These are phyloP conservation scores for Sarocladium kiliense DNA, from an alignment of 2,329 filamentous ascomycete genomes.

Conservation along the genomic window DNA sequence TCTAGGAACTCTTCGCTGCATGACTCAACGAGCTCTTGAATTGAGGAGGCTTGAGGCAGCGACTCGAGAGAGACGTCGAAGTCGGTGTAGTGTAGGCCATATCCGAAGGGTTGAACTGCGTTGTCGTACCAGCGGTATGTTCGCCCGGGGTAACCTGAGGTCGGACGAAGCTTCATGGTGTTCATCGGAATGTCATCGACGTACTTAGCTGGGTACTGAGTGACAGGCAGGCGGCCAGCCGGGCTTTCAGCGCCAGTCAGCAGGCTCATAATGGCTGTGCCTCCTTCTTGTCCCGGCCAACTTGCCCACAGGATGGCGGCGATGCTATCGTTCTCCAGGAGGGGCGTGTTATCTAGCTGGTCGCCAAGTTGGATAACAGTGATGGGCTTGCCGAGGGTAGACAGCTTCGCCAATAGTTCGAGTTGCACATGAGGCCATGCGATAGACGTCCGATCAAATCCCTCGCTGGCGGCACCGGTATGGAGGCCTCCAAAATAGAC, in stretches of 20 bases:
- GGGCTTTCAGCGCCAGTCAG: constrained; percentile 44
- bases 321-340: constrained; percentile 42
- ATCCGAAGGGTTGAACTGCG: constrained; percentile 48
- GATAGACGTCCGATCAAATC: constrained; percentile 43
- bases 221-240: constrained; percentile 49
- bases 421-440: constrained; percentile 48
- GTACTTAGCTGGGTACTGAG: constrained; percentile 50
- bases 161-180: constrained; percentile 49
- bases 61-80: constrained; percentile 29
- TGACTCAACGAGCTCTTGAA: not conserved
- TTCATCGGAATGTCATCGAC: constrained; percentile 44
- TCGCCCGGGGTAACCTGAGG: constrained; percentile 39
- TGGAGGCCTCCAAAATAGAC: constrained; percentile 53
- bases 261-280: constrained; percentile 48
- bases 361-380: constrained; percentile 47
- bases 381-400: constrained; percentile 38
- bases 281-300: constrained; percentile 56
- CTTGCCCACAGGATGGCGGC: constrained; percentile 51
- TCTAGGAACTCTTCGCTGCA: constrained; percentile 33
- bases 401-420: constrained; percentile 37
- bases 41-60: not conserved
- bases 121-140: constrained; percentile 55
- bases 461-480: constrained; percentile 44
- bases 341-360: constrained; percentile 45
- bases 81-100: constrained; percentile 53